A percentile compares a stretch with the other conserved stretches of the same genome.
Evolutionary conservation across 148 eudicot genomes (phyloP).

Genomic region (Chenopodium berlandieri): DNA sequence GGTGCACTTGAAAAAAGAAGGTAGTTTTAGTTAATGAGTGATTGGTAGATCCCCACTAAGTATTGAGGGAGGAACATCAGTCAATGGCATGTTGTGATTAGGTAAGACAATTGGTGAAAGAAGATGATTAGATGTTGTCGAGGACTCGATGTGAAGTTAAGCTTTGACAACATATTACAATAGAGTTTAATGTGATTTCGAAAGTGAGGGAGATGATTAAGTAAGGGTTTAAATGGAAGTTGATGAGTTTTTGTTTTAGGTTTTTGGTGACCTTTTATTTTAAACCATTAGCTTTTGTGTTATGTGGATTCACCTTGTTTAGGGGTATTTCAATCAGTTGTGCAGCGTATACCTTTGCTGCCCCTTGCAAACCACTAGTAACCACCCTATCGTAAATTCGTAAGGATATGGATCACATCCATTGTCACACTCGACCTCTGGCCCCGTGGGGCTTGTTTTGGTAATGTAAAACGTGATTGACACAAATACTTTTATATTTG

Average conservation of each 20-base stretch:
- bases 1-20: slow-evolving; percentile 17
- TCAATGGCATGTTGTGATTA: slow-evolving; percentile 10
- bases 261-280: not conserved
- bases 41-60: slow-evolving; percentile 14
- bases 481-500: too few relatives aligned
- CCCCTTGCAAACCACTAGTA: too few relatives aligned
- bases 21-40: not conserved
- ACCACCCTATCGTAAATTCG: too few relatives aligned
- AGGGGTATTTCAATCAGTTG: not conserved
- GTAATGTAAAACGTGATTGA: too few relatives aligned
- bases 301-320: not conserved
- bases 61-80: slow-evolving; percentile 5
- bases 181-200: not conserved
- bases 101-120: slow-evolving; percentile 3
- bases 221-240: not conserved
- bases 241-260: not conserved
- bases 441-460: too few relatives aligned
- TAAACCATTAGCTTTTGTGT: not conserved
- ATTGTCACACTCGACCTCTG: too few relatives aligned
- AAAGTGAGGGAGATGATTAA: not conserved
- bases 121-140: slow-evolving; percentile 1
- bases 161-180: slow-evolving; percentile 10
- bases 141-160: slow-evolving; percentile 15
- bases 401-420: too few relatives aligned
- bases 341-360: too few relatives aligned